Conservation (phyloP, 1,139 yeast species). For the Debaryomyces sp. region DNA sequence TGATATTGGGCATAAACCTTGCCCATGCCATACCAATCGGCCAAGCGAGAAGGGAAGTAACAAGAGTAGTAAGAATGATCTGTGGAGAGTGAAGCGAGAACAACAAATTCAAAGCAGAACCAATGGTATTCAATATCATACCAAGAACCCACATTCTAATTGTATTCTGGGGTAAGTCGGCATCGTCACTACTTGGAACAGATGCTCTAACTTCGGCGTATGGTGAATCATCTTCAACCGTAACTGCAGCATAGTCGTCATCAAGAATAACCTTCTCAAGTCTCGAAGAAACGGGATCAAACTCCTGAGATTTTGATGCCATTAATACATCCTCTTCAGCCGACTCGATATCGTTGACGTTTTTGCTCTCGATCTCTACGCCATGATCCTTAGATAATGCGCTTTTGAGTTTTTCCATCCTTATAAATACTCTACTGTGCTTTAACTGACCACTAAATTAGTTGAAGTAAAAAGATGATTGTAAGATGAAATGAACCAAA, state of each 20-base stretch:
- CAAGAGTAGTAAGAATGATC: conserved; percentile 54
- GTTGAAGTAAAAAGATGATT: conserved; percentile 97
- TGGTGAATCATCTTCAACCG: conserved; percentile 58
- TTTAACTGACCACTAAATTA: conserved; percentile 8
- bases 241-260: conserved; percentile 48
- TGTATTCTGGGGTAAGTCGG: conserved; percentile 58
- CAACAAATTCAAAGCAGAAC: conserved; percentile 50
- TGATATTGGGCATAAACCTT: conserved; percentile 45
- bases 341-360: conserved; percentile 1
- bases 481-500: conserved; percentile 79
- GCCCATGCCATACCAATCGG: conserved; percentile 62
- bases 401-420: conserved; percentile 1
- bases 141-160: conserved; percentile 63
- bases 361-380: neutral
- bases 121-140: conserved; percentile 56
- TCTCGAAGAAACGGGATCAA: conserved; percentile 39
- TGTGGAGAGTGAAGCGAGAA: conserved; percentile 64
- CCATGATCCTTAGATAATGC: neutral
- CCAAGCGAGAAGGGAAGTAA: conserved; percentile 62
- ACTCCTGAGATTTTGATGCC: conserved; percentile 36
- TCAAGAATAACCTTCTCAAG: conserved; percentile 27
- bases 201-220: conserved; percentile 73
- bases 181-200: conserved; percentile 64
- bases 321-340: neutral
- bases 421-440: neutral